phyloP scores from a whole-genome alignment of 2,329 filamentous ascomycete genomes.

The Leptographium galeiforme region DNA sequence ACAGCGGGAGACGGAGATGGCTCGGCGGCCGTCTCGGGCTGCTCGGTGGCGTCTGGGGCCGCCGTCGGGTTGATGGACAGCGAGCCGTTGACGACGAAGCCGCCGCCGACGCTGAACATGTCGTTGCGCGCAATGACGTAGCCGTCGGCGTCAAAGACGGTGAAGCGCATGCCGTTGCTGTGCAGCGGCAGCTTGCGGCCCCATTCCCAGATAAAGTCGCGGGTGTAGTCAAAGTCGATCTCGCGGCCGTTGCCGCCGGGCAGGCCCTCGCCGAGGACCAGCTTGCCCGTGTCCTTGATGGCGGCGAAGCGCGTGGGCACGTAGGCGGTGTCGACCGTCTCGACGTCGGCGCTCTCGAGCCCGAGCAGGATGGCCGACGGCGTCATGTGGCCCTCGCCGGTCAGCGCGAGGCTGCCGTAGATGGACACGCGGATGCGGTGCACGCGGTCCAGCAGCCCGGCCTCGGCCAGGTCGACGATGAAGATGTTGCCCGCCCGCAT shows the following conservation, averaged over 20 bases:
- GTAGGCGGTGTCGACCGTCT: slow-evolving; percentile 34
- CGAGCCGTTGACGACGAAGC: slow-evolving; percentile 37
- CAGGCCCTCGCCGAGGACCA: slow-evolving; percentile 29
- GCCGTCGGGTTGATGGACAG: slow-evolving; percentile 22
- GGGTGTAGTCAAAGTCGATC: slow-evolving; percentile 34
- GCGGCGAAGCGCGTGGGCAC: slow-evolving; percentile 31
- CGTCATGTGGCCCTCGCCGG: slow-evolving; percentile 38
- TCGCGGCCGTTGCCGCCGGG: slow-evolving; percentile 24
- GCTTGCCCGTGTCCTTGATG: slow-evolving; percentile 31
- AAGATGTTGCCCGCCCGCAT: slow-evolving; percentile 40
- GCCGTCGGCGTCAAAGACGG: slow-evolving; percentile 33
- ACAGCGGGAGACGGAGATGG: background rate
- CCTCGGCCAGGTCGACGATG: slow-evolving; percentile 31
- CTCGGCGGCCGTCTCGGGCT: slow-evolving; percentile 4
- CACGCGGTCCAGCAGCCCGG: slow-evolving; percentile 29
- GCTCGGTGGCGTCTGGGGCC: slow-evolving; percentile 13
- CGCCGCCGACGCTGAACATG: slow-evolving; percentile 37
- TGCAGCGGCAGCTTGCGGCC: slow-evolving; percentile 35
- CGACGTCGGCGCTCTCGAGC: slow-evolving; percentile 35
- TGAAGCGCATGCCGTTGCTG: slow-evolving; percentile 39
- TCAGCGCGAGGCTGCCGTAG: slow-evolving; percentile 36
- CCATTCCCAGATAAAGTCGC: slow-evolving; percentile 38
- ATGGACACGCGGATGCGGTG: slow-evolving; percentile 33
- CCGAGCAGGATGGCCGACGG: slow-evolving; percentile 34
- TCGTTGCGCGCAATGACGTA: slow-evolving; percentile 34